Evolutionary conservation across 2,329 filamentous ascomycete species (phyloP).

Genomic region (Falciphora oryzae): DNA sequence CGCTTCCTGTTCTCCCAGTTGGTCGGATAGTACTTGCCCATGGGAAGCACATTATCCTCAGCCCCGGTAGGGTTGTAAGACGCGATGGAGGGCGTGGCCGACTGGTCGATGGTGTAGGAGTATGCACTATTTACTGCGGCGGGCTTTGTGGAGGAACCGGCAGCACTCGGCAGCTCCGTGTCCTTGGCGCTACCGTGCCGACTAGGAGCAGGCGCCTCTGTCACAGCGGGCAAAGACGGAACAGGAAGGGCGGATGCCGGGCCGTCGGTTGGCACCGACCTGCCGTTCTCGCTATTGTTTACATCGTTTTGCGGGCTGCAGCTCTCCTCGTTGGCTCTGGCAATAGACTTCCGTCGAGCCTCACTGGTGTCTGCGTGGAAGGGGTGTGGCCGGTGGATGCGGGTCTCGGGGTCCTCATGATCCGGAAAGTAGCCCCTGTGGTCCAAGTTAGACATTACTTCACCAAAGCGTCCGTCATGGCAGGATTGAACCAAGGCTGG

Average conservation of each 20-base stretch:
- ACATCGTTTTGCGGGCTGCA: not conserved
- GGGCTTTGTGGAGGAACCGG: not conserved
- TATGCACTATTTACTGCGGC: not conserved
- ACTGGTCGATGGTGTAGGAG: not conserved
- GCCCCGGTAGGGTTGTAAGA: conserved; percentile 47
- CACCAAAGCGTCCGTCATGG: not conserved
- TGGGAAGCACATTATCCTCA: conserved; percentile 41
- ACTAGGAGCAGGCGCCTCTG: not conserved
- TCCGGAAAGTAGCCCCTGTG: conserved; percentile 54
- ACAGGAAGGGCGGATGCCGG: not conserved
- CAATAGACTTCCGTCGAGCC: conserved; percentile 29
- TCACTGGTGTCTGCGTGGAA: conserved; percentile 40
- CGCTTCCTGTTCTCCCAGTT: conserved; percentile 46
- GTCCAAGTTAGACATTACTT: not conserved
- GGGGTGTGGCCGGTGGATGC: conserved; percentile 45
- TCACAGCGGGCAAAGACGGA: not conserved
- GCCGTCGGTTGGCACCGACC: not conserved
- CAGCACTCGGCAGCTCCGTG: not conserved
- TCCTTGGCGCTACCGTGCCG: not conserved
- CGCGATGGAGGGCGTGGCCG: conserved; percentile 23
- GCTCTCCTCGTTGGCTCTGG: conserved; percentile 14
- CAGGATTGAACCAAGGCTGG: too few species aligned
- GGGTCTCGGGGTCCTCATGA: conserved; percentile 47
- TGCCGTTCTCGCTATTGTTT: not conserved
- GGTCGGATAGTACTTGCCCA: conserved; percentile 59